Evolutionary conservation across 2,329 filamentous ascomycete species (phyloP).

Genomic region (Diaporthe velutina): DNA sequence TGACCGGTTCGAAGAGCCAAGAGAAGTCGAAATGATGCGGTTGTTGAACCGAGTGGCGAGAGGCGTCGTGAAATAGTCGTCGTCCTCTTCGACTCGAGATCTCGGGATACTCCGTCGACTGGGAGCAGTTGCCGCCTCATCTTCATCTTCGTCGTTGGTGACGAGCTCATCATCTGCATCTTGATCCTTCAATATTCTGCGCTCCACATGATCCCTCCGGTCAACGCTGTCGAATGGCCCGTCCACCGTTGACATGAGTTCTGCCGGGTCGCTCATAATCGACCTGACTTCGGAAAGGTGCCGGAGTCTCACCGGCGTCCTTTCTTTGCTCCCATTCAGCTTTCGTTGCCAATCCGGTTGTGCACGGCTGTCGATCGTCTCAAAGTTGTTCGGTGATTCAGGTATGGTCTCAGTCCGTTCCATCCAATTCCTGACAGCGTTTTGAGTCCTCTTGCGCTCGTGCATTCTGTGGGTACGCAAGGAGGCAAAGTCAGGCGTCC

Average conservation of each 20-base stretch:
- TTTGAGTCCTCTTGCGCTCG: slow-evolving; percentile 80
- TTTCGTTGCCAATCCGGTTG: slow-evolving; percentile 64
- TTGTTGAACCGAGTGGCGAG: slow-evolving; percentile 55
- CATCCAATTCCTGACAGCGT: slow-evolving; percentile 93
- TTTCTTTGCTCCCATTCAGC: slow-evolving; percentile 65
- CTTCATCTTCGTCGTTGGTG: slow-evolving; percentile 81
- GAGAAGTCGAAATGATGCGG: slow-evolving; percentile 48
- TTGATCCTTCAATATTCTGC: slow-evolving; percentile 71
- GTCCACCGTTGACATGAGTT: slow-evolving; percentile 66
- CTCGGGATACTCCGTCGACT: slow-evolving; percentile 40
- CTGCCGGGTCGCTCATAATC: slow-evolving; percentile 73
- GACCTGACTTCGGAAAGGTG: slow-evolving; percentile 70
- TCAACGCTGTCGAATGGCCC: slow-evolving; percentile 31
- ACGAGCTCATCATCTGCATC: slow-evolving; percentile 93
- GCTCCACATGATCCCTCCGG: slow-evolving; percentile 42
- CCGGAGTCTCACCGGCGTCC: slow-evolving; percentile 58
- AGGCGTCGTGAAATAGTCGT: slow-evolving; percentile 69
- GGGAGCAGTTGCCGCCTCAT: slow-evolving; percentile 53
- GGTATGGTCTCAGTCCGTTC: slow-evolving; percentile 72
- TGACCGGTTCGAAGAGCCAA: slow-evolving; percentile 44
- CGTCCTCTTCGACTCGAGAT: slow-evolving; percentile 48
- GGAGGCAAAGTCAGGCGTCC: slow-evolving; percentile 74
- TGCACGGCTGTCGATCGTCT: slow-evolving; percentile 59
- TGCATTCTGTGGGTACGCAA: slow-evolving; percentile 71
- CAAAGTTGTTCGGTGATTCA: slow-evolving; percentile 62